phyloP scores from a whole-genome alignment of 2,329 filamentous ascomycete genomes.

The Cucurbitaria berberidis region DNA sequence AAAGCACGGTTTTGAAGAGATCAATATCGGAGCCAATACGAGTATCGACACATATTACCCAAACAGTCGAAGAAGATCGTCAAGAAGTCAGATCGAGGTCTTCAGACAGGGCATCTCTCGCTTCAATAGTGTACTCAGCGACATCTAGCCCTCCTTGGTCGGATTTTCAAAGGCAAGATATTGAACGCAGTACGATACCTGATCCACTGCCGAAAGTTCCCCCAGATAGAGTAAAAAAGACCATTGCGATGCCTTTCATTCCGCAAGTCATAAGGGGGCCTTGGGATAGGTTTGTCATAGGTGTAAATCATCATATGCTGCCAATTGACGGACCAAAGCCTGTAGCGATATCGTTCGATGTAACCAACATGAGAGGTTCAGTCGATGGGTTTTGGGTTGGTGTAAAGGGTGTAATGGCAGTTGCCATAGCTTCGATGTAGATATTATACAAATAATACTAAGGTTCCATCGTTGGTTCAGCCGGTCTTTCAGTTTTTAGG shows the following conservation, averaged over 20 bases:
- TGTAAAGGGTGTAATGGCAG: slow-evolving; percentile 17
- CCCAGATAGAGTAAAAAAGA: slow-evolving; percentile 6
- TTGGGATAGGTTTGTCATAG: slow-evolving; percentile 2
- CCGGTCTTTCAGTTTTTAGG: too few relatives aligned
- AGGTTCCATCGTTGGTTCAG: neutral
- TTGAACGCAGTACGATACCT: neutral
- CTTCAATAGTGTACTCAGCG: neutral
- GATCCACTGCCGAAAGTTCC: slow-evolving; percentile 4
- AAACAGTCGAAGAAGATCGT: neutral
- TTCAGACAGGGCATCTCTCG: neutral
- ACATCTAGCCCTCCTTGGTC: neutral
- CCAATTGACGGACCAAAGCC: neutral
- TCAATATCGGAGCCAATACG: slow-evolving; percentile 3
- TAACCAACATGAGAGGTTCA: neutral
- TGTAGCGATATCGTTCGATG: neutral
- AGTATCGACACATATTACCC: neutral
- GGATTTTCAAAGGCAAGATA: slow-evolving; percentile 9
- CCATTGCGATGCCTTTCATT: neutral
- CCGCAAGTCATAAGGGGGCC: slow-evolving; percentile 3
- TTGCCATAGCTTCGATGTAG: slow-evolving; percentile 20
- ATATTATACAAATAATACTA: neutral
- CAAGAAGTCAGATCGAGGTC: neutral
- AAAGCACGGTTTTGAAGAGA: slow-evolving; percentile 1
- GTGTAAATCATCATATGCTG: neutral
- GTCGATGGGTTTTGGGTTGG: slow-evolving; percentile 12